Conservation (phyloP, 352 stramenopile genomes). For the Phytophthora sp. region DNA sequence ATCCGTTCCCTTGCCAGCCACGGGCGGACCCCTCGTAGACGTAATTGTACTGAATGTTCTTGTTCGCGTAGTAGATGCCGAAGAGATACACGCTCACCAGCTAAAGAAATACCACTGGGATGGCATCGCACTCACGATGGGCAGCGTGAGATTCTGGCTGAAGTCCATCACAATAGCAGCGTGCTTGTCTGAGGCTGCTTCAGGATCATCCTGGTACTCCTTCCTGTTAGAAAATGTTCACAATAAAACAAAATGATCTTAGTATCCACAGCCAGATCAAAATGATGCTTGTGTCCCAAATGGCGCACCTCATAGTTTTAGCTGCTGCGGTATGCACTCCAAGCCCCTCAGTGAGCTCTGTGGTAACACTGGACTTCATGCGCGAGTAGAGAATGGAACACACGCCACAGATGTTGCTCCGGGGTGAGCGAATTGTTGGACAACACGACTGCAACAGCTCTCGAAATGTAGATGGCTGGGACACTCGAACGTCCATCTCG, state of each 20-base stretch:
- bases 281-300: conserved; percentile 9
- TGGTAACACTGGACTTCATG: not conserved
- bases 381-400: conserved; percentile 7
- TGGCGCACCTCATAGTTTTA: not conserved
- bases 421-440: conserved; percentile 2
- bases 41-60: conserved; percentile 19
- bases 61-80: conserved; percentile 17
- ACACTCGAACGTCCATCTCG: not conserved
- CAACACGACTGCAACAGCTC: conserved; percentile 8
- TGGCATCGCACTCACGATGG: not conserved
- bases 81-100: conserved; percentile 23
- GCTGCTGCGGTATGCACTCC: conserved; percentile 2
- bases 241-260: conserved; percentile 2
- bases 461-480: conserved; percentile 1
- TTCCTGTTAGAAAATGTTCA: not conserved
- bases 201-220: conserved; percentile 18
- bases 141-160: conserved; percentile 29
- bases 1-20: conserved; percentile 13
- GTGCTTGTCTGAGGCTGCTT: not conserved
- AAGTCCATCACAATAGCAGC: conserved; percentile 27
- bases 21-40: conserved; percentile 13
- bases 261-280: conserved; percentile 9
- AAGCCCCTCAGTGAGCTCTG: conserved; percentile 17
- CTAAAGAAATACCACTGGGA: conserved; percentile 26
- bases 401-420: conserved; percentile 21